Percentiles rank a stretch among this genome's conserved stretches.
Conservation (phyloP, 352 stramenopile species). For the Phytophthora crassamura region DNA sequence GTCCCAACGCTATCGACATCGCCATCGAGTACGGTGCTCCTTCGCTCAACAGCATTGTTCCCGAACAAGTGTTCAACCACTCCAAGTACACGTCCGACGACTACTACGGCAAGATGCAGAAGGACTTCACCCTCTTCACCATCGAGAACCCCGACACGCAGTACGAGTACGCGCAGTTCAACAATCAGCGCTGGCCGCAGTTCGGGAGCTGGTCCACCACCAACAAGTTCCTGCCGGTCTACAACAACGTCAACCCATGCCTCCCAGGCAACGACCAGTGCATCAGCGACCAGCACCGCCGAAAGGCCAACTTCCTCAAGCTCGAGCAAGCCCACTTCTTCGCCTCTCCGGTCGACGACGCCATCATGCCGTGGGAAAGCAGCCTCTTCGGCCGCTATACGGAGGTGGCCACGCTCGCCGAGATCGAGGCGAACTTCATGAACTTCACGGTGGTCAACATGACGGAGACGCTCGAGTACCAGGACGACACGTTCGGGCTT, state of each 20-base stretch:
- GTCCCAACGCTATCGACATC: conserved; percentile 3
- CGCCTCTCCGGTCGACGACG: conserved; percentile 2
- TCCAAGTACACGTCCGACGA: background rate
- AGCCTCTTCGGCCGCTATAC: conserved; percentile 4
- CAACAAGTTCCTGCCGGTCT: conserved; percentile 12
- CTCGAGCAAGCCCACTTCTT: conserved; percentile 2
- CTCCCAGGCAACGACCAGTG: no score
- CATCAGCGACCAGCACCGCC: conserved; percentile 7
- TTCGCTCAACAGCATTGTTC: conserved; percentile 5
- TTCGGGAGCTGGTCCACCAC: conserved; percentile 7
- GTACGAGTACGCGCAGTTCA: conserved; percentile 13
- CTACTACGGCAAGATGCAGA: conserved; percentile 12
- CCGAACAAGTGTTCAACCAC: conserved; percentile 9
- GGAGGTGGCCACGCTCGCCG: conserved; percentile 4
- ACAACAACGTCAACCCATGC: no score
- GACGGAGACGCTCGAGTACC: conserved; percentile 18
- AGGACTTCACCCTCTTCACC: conserved; percentile 9
- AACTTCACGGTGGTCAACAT: conserved; percentile 22
- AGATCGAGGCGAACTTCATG: conserved; percentile 23
- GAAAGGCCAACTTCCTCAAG: conserved; percentile 5
- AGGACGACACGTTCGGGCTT: conserved; percentile 19
- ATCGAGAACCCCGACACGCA: conserved; percentile 7
- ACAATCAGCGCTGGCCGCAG: conserved; percentile 4
- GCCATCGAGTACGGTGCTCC: background rate
- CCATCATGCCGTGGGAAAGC: conserved; percentile 12